Base-by-base conservation (phyloP, 2,329 filamentous ascomycete species). In the Akanthomyces muscarius region DNA sequence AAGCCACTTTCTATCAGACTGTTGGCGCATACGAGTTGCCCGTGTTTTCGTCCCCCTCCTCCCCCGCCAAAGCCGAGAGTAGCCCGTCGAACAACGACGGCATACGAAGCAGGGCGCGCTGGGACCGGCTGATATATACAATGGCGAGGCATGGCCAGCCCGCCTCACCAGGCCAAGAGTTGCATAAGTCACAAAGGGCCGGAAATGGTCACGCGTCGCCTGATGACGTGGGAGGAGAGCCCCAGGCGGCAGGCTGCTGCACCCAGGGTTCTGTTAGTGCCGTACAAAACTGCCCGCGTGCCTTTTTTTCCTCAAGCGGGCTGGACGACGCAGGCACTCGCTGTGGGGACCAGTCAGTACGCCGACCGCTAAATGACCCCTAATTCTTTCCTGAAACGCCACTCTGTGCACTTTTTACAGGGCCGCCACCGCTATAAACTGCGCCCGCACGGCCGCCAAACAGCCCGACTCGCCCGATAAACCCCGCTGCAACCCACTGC, bases 171-270 rank as follows among this genome's bases (percentile, higher is more conserved):
- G 47, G 48, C 57, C 23, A 33, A 33, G 36, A 60, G 28, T 21
- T 42, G 23, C 5, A 38, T 47, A n/a, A 18, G 36, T 52, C 36
- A 42, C 33, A 44, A 30, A 61, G 28, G 38, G 38, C 28, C 11
- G 21, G 38, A 33, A 36, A 14, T n/a, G 52, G 60, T 62, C 60
- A 62, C 60, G 51, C 21, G 59, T 62, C 10, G 60, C n/a, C 5
- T 13, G 44, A 62, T 62, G 60, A 62, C 60, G 60, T 62, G 52
- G 51, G 60, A 48, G 60, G 51, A 13, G 23, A 54, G 16, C 3
- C 44, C 23, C 2, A 30, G 30, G 25, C 48, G 28, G 14, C 28
- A 25, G 33, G 5, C 25, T 25, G 30, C 25, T 47, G 28, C 16
- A 36, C 16, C 25, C 18, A 23, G 48, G 16, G 25, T 25, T 18